Percentiles rank a stretch among this genome's conserved stretches.
Conservation (phyloP, 1,284 basidiomycete species). For the Moesziomyces sp. region DNA sequence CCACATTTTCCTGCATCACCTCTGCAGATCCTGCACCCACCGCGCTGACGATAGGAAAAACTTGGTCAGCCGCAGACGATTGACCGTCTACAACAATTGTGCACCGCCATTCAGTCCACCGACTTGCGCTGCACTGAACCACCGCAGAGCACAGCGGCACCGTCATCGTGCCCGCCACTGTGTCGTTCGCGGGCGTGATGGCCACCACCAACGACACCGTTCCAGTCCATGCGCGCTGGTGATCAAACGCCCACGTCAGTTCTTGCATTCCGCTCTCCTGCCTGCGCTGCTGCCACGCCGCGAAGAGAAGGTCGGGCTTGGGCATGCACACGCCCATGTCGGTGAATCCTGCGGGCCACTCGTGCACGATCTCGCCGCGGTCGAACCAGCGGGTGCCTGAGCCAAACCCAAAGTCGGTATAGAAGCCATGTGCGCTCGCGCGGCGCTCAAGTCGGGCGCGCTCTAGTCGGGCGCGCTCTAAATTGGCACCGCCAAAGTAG, state of each 20-base stretch:
- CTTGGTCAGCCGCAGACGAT: background rate
- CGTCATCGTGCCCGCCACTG: background rate
- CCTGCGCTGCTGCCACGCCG: slow-evolving; percentile 4
- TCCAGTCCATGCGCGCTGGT: slow-evolving; percentile 17
- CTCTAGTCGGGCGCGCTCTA: background rate
- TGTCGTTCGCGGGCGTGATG: background rate
- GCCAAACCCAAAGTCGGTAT: slow-evolving; percentile 54
- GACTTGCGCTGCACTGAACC: background rate
- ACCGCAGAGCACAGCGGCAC: slow-evolving; percentile 29
- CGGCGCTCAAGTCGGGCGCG: slow-evolving; percentile 1
- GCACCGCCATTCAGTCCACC: slow-evolving; percentile 8
- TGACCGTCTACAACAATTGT: slow-evolving; percentile 11
- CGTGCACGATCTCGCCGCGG: slow-evolving; percentile 31
- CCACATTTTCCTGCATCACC: background rate
- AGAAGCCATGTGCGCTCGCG: slow-evolving; percentile 19
- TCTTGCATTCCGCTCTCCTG: too few relatives aligned
- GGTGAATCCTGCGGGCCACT: slow-evolving; percentile 34
- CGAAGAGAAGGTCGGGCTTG: slow-evolving; percentile 38
- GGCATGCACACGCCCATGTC: slow-evolving; percentile 45
- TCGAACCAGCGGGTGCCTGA: slow-evolving; percentile 54
- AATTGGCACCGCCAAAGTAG: slow-evolving; percentile 18
- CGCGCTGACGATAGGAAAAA: background rate
- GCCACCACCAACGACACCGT: slow-evolving; percentile 13
- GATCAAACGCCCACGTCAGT: slow-evolving; percentile 16
- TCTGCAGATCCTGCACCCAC: background rate